Evolutionary conservation across 495 filamentous ascomycete genomes (phyloP).

Genomic region (Thermothielavioides terrestris): DNA sequence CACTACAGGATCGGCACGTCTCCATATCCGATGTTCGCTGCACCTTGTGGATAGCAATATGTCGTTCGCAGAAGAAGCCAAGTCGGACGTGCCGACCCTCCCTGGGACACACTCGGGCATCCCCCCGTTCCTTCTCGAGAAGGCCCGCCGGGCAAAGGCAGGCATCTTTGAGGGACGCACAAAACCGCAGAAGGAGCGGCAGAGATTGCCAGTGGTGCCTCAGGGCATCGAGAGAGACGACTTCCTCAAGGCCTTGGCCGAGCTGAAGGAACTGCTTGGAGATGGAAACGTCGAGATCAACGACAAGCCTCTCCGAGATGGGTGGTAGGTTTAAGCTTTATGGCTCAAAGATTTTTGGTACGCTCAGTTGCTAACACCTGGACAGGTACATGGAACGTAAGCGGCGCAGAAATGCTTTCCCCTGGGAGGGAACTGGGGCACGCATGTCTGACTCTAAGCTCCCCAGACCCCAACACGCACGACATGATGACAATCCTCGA

Average conservation of each 20-base stretch:
- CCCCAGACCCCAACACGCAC: slow-evolving; percentile 41
- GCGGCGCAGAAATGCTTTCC: slow-evolving; percentile 1
- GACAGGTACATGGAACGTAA: slow-evolving; percentile 33
- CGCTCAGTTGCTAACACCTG: too few species aligned
- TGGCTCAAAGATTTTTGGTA: too few species aligned
- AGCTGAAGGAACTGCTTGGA: slow-evolving; percentile 31
- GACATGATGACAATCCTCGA: slow-evolving; percentile 45
- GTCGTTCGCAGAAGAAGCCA: slow-evolving; percentile 27
- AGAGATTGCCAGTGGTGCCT: slow-evolving; percentile 28
- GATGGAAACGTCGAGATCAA: slow-evolving; percentile 38
- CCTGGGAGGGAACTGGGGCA: neutral
- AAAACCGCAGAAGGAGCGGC: slow-evolving; percentile 27
- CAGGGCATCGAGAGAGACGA: slow-evolving; percentile 31
- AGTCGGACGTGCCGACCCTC: slow-evolving; percentile 29
- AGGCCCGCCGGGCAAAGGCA: slow-evolving; percentile 30
- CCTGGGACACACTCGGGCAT: slow-evolving; percentile 39
- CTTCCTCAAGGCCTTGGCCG: slow-evolving; percentile 33
- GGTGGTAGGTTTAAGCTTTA: slow-evolving; percentile 34
- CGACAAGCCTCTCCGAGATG: slow-evolving; percentile 39
- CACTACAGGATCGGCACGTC: too few species aligned
- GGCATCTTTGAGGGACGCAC: slow-evolving; percentile 31
- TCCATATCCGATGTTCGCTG: too few species aligned
- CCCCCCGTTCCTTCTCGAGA: slow-evolving; percentile 29
- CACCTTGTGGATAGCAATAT: slow-evolving; percentile 13
- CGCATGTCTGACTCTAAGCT: too few species aligned